A percentile compares a stretch with the other conserved stretches of the same genome.
Evolutionary conservation across 139 green algal genomes (phyloP).

Genomic region (Chlorokybus atmophyticus): DNA sequence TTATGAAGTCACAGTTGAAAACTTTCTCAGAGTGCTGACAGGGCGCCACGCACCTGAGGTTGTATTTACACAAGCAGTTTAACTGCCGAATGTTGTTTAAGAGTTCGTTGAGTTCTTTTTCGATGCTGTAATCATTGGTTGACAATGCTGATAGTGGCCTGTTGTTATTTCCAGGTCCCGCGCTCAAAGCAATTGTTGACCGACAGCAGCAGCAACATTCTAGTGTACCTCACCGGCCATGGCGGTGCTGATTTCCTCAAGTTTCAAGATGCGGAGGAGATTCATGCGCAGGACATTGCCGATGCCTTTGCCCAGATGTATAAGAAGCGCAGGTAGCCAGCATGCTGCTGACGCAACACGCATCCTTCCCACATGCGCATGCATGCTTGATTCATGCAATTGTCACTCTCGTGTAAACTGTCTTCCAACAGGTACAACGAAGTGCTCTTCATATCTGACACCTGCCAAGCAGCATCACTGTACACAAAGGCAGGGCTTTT

Average conservation of each 20-base stretch:
- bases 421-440: too few species aligned
- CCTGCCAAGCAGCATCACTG: too few species aligned
- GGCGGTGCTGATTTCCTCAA: slow-evolving; percentile 88
- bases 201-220: slow-evolving; percentile 55
- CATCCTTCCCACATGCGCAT: too few species aligned
- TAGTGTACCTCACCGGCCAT: slow-evolving; percentile 47
- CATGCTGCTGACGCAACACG: too few species aligned
- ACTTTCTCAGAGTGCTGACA: slow-evolving; percentile 70
- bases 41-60: slow-evolving; percentile 29
- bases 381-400: too few species aligned
- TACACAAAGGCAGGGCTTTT: too few species aligned
- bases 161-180: too few species aligned
- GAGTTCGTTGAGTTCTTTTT: too few species aligned
- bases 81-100: not conserved
- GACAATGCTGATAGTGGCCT: too few species aligned
- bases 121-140: slow-evolving; percentile 9
- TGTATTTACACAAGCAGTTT: not conserved
- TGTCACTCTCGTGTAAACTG: too few species aligned
- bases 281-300: slow-evolving; percentile 34
- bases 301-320: slow-evolving; percentile 54
- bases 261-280: slow-evolving; percentile 59
- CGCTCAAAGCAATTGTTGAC: slow-evolving; percentile 62
- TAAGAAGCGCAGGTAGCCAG: slow-evolving; percentile 34
- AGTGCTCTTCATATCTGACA: too few species aligned
- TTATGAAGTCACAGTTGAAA: slow-evolving; percentile 74